Percentiles rank a stretch among this genome's conserved stretches.
Conservation (phyloP, 1,139 yeast species). For the Blastobotrys capitulatus region DNA sequence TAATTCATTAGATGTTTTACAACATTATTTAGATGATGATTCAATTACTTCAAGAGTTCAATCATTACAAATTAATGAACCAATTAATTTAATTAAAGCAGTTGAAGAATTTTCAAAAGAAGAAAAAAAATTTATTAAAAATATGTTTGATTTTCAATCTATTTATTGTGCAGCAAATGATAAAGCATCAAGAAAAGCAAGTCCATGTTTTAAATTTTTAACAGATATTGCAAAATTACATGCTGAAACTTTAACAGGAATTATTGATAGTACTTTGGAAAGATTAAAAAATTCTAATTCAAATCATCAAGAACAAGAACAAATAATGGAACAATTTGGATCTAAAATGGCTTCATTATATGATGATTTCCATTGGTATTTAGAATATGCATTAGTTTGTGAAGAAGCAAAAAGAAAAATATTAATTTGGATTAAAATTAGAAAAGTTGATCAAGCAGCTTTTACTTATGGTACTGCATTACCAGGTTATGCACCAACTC, state of each 20-base stretch:
- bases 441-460: constrained; percentile 14
- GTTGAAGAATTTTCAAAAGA: constrained; percentile 19
- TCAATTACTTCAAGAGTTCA: constrained; percentile 1
- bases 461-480: constrained; percentile 15
- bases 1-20: constrained; percentile 21
- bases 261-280: constrained; percentile 18
- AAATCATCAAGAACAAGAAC: constrained; percentile 7
- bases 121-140: constrained; percentile 22
- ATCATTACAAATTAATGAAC: constrained; percentile 1
- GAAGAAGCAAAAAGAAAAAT: constrained; percentile 15
- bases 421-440: constrained; percentile 14
- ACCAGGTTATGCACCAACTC: constrained; percentile 17
- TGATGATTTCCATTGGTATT: constrained; percentile 16
- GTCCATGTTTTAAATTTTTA: constrained; percentile 19
- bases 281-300: constrained; percentile 11
- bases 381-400: constrained; percentile 16
- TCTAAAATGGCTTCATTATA: constrained; percentile 12
- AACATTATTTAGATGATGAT: constrained; percentile 19
- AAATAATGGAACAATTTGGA: constrained; percentile 16
- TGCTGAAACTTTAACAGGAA: constrained; percentile 17
- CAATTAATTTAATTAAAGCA: constrained; percentile 4
- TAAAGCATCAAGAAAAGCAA: constrained; percentile 16
- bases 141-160: constrained; percentile 22
- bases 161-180: constrained; percentile 15
- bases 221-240: constrained; percentile 26